Base-by-base conservation (phyloP, 805 yeast genomes). In the Myxozyma monticola region DNA sequence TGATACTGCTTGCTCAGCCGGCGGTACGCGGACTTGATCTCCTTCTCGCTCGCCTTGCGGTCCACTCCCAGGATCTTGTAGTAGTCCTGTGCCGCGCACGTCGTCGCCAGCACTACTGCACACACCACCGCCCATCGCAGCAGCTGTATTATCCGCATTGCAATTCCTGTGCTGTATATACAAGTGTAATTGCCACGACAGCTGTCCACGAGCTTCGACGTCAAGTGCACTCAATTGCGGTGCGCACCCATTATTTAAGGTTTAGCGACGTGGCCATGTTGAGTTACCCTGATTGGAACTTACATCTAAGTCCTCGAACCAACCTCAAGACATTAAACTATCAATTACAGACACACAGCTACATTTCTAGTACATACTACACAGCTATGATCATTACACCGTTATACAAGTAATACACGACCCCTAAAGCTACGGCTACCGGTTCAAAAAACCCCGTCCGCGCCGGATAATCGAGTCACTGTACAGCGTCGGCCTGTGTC, bases 1-100 rank as follows among this genome's bases (percentile, higher is more conserved):
- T 91, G 99, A 68, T 79, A 88, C 64, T 86, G 86, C 66, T 88
- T 84, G 59, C 90, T 83, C 57, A 91, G 70, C 48, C 80, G 77
- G 59, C 96, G 74, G 66, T 90, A 90, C 0, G 96, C 96, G 45
- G 82, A 78, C 65, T 87, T 88, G 69, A 90, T 87, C 48, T 88
- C 89, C 59, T 78, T 82, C 21, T 88, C 96, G 44, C 76, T 75
- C 0, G 96, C 95, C 59, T 76, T 72, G 54, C 75, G 78, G 9
- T 74, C 62, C 4, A 93, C 76, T 0, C 95, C 97, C 9, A 91
- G 73, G 5, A 89, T 76, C 62, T 59, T 51, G 38, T 54, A 54
- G 36, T 51, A 56, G 33, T 56, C 59, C 29, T 40, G 49, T 2
- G 47, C 59, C 12, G 57, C 60, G 14, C 18, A 18, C 22, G 31